These are phyloP conservation scores for Luffa acutangula DNA, from an alignment of 306 rosid genomes.

Conservation along the genomic window DNA sequence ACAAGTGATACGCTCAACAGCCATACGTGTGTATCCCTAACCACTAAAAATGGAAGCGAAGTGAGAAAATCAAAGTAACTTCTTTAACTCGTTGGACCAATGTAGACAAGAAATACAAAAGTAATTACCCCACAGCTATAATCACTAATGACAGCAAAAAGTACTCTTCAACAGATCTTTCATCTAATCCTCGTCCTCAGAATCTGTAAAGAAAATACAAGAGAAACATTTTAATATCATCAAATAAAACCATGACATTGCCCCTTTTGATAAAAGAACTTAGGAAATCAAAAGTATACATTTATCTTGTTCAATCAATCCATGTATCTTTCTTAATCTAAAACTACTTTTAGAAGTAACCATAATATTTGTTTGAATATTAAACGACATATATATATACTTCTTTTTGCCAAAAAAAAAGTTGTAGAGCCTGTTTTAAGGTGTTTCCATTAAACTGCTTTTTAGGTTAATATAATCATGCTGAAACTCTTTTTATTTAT, in stretches of 20 bases:
- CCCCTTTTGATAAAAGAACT: not conserved
- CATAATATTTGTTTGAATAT: not conserved
- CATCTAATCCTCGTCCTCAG: slow-evolving; percentile 72
- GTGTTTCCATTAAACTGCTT: not conserved
- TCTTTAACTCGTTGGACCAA: not conserved
- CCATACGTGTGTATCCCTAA: not conserved
- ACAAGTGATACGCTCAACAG: slow-evolving; percentile 3
- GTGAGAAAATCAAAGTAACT: slow-evolving; percentile 1
- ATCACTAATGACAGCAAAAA: slow-evolving; percentile 20
- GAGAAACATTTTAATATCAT: slow-evolving; percentile 9
- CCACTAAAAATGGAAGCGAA: not conserved
- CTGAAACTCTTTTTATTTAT: not conserved
- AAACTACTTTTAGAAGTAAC: not conserved
- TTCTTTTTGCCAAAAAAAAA: not conserved
- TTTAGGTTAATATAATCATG: not conserved
- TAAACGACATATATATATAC: not conserved
- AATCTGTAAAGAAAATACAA: slow-evolving; percentile 49
- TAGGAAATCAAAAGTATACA: not conserved
- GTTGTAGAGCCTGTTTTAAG: not conserved
- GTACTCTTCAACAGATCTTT: slow-evolving; percentile 23
- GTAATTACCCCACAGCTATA: slow-evolving; percentile 20
- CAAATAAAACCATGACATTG: not conserved
- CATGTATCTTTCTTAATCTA: not conserved
- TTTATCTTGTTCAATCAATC: not conserved
- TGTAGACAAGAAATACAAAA: slow-evolving; percentile 15